Base-by-base conservation (phyloP, 352 stramenopile species). In the Phytophthora chlamydospora region DNA sequence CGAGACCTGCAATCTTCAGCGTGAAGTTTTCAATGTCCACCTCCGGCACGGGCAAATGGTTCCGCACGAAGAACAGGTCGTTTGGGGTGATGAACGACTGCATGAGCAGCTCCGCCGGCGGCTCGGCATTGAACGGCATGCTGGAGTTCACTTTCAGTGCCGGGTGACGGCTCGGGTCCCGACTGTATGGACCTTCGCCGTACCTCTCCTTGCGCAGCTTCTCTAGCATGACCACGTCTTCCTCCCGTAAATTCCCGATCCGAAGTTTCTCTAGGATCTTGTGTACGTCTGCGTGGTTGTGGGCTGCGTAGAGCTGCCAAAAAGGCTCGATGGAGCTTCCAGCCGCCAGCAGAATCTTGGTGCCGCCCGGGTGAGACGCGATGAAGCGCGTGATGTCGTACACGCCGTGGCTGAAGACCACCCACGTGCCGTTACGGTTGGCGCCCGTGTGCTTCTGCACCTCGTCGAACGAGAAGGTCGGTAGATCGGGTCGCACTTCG, bases 371-470 rank as follows among this genome's bases (percentile, higher is more conserved):
- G 71, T 99, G 97, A 58, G 90, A 93, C 16, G 66, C 62, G 54
- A 99, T 90, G 71, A 99, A 99, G 58, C 96, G 80, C 4, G 97
- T 98, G 40, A 99, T 96, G 76, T 99, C 96, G 78, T 99, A 99
- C 13, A 99, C 96, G 35, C 92, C 88, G 60, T 95, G 76, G 14
- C 77, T 83, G 70, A 98, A 98, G 29, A 97, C 96, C 29, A 98
- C 95, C 93, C 95, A 99, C 42, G 90, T 85, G 46, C 92, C 83
- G 42, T 75, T 88, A 35, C 80, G 85, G 48, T 89, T 78, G 21
- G 78, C 75, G 12, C 78, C 83, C 19, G 80, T 89, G 62, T 95
- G 84, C 42, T 77, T 73, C 51, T 91, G 78, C 41, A 95, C 84
- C 16, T 93, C 71, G 3, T 85, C 75, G 6, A 93, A 73, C 14